Evolutionary conservation across 1,284 basidiomycete species (phyloP).

Genomic region (Cutaneotrichosporon dermatis): DNA sequence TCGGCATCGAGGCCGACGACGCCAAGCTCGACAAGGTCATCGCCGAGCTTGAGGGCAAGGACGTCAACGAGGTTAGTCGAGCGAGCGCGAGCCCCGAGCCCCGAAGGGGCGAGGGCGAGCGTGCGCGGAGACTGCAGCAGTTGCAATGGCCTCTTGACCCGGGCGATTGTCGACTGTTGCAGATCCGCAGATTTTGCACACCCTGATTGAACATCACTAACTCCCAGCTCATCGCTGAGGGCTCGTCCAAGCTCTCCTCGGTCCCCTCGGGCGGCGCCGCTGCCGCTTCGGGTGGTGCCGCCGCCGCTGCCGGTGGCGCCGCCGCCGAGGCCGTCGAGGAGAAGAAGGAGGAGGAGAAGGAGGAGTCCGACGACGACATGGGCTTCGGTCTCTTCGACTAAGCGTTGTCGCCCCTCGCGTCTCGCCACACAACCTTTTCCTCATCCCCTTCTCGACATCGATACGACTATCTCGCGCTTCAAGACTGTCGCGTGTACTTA

Average conservation of each 20-base stretch:
- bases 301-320: constrained; percentile 56
- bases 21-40: constrained; percentile 80
- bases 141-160: too few species aligned
- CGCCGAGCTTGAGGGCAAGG: constrained; percentile 89
- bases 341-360: constrained; percentile 57
- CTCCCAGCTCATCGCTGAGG: constrained; percentile 80
- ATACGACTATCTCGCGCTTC: neutral
- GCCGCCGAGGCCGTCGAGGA: constrained; percentile 65
- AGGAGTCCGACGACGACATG: constrained; percentile 51
- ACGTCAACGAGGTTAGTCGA: constrained; percentile 66
- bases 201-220: constrained; percentile 1
- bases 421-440: neutral
- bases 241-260: constrained; percentile 87
- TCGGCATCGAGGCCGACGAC: constrained; percentile 85
- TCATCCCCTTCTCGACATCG: neutral
- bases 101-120: too few species aligned
- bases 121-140: too few species aligned
- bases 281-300: constrained; percentile 41
- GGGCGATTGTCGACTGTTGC: too few species aligned
- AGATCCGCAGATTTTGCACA: neutral
- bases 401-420: constrained; percentile 31
- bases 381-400: constrained; percentile 93
- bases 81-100: neutral
- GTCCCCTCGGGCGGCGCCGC: constrained; percentile 56
- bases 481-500: neutral